These are phyloP conservation scores for Geranium brycei DNA, from an alignment of 345 rosid genomes.

Conservation along the genomic window DNA sequence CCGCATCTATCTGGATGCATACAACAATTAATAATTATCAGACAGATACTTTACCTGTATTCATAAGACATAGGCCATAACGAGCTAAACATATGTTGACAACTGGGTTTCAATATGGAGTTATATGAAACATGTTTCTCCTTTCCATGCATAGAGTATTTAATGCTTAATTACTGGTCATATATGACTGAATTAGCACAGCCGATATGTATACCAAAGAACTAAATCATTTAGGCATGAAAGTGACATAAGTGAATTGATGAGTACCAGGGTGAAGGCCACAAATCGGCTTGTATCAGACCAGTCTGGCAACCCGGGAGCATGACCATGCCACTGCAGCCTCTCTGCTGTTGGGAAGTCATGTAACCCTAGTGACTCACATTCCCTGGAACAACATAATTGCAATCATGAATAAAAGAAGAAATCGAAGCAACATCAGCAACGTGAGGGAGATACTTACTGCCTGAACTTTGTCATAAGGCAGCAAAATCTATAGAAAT, in stretches of 20 bases:
- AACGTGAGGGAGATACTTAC: slow-evolving; percentile 26
- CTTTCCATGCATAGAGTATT: background rate
- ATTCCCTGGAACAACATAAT: slow-evolving; percentile 45
- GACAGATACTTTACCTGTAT: background rate
- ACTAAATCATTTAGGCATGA: background rate
- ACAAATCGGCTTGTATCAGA: slow-evolving; percentile 83
- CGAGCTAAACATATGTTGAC: too few relatives aligned
- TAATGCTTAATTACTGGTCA: background rate
- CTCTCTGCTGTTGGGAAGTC: slow-evolving; percentile 86
- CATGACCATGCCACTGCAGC: slow-evolving; percentile 86
- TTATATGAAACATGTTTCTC: background rate
- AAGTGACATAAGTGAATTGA: background rate
- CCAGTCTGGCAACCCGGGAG: slow-evolving; percentile 75
- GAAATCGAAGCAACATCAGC: background rate
- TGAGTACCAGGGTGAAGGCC: slow-evolving; percentile 69
- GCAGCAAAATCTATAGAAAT: slow-evolving; percentile 70
- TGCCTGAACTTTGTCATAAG: slow-evolving; percentile 68
- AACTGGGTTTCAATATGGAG: too few relatives aligned
- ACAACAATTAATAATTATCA: background rate
- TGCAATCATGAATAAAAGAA: background rate
- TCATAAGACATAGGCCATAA: too few relatives aligned
- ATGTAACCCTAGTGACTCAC: slow-evolving; percentile 70
- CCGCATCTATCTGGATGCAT: slow-evolving; percentile 46
- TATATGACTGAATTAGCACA: background rate
- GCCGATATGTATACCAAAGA: background rate